A percentile compares a stretch with the other conserved stretches of the same genome.
phyloP scores from a whole-genome alignment of 1,284 basidiomycete species.

The Boletus mariae region DNA sequence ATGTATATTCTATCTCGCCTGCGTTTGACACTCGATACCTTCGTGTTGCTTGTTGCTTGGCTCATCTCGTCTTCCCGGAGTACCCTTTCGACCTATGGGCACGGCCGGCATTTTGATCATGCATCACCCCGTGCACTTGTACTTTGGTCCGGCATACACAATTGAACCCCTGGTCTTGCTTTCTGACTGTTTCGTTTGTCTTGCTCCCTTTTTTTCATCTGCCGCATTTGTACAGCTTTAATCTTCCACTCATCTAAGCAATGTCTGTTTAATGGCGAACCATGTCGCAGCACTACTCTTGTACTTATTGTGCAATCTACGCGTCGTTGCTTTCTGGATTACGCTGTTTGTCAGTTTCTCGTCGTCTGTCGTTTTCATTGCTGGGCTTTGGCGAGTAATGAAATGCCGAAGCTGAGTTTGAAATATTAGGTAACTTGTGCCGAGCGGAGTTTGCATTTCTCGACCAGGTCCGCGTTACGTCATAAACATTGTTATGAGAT shows the following conservation, averaged over 20 bases:
- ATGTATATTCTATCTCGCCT: constrained; percentile 37
- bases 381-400: too few species aligned
- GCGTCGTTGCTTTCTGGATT: constrained; percentile 27
- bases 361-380: too few species aligned
- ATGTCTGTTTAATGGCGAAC: constrained; percentile 36
- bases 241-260: constrained; percentile 38
- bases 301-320: constrained; percentile 40
- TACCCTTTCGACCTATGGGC: constrained; percentile 33
- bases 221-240: constrained; percentile 55
- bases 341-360: too few species aligned
- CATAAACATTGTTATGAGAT: background rate
- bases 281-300: constrained; percentile 35
- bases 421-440: background rate
- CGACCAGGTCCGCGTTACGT: background rate
- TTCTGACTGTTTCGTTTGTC: constrained; percentile 41
- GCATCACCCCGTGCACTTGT: constrained; percentile 59
- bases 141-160: constrained; percentile 61
- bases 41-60: constrained; percentile 34
- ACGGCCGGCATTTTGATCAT: constrained; percentile 38
- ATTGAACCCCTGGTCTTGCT: constrained; percentile 37
- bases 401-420: background rate
- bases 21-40: constrained; percentile 32
- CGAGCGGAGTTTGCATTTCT: background rate
- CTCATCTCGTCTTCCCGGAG: constrained; percentile 30
- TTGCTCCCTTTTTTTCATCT: constrained; percentile 33